Base-by-base conservation (phyloP, 2,329 filamentous ascomycete genomes). In the Aureobasidium sp. region DNA sequence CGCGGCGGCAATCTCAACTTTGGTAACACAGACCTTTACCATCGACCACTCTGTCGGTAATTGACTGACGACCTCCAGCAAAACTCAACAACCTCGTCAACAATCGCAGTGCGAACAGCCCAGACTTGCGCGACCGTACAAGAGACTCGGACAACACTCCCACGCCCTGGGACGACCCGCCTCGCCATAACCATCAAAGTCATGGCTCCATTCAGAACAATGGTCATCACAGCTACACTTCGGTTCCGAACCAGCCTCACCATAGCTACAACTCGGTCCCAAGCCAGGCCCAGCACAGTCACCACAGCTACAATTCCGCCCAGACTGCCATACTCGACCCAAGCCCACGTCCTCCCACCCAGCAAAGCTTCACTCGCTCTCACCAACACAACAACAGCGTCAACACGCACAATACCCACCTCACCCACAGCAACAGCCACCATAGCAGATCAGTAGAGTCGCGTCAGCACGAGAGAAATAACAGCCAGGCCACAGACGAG, bases 61-160 rank as follows among this genome's bases (percentile, higher is more conserved):
- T 27, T 60, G 14, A 45, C 45, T 60, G 14, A 45, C 11, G 22
- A 22, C 17, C 27, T 9, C 4, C 75, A 97, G 93, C 96, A 76
- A 97, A 97, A 83, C 86, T 97, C 67, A 95, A 91, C 76, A 94
- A 85, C 73, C 90, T 97, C 74, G 90, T 97, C 64, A 88, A 91
- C 68, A 91, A 91, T 20, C 88, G 91, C 68, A 91, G 91, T 20
- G 88, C 87, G 34, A 89, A 62, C 62, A 67, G 66, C 7, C 67
- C 68, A n/a, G 70, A 72, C 47, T 48, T 67, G 29, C 66, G 66
- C 36, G 65, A 66, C 11, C 41, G 59, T 7, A 41, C 58, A 25
- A 22, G 31, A n/a, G 34, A 61, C 20, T 31, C 47, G 12, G 58
- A 48, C 39, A 53, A 87, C 6, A 87, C 87, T 17, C 82, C 85